Evolutionary conservation across 768 basidiomycete species (phyloP).

Genomic region (Zangia roseola): DNA sequence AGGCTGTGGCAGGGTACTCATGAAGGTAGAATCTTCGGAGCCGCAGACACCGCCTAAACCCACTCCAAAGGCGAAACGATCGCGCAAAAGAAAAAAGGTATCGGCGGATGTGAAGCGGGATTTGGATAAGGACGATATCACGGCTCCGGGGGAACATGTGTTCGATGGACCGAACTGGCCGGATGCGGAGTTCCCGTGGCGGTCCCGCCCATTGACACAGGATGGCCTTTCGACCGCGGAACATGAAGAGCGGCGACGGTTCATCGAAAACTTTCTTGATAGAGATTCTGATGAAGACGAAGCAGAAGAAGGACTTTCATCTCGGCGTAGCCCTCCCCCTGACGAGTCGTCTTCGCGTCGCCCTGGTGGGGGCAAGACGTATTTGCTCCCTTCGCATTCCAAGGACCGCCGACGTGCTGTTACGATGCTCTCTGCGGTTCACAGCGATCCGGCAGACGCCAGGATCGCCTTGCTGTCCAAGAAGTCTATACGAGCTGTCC

Average conservation of each 20-base stretch:
- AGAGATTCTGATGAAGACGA: constrained; percentile 63
- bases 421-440: constrained; percentile 37
- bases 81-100: constrained; percentile 53
- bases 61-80: constrained; percentile 38
- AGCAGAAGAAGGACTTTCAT: constrained; percentile 24
- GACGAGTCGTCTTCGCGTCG: constrained; percentile 19
- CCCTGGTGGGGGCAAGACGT: constrained; percentile 58
- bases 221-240: constrained; percentile 50
- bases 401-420: constrained; percentile 17
- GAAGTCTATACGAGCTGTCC: constrained; percentile 61
- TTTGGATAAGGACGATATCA: constrained; percentile 6
- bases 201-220: constrained; percentile 55
- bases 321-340: constrained; percentile 7
- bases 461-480: constrained; percentile 71
- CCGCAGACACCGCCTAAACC: constrained; percentile 27
- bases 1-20: constrained; percentile 68
- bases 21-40: constrained; percentile 52
- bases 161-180: constrained; percentile 70
- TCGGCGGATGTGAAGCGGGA: constrained; percentile 22
- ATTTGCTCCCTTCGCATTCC: constrained; percentile 48
- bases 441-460: constrained; percentile 75
- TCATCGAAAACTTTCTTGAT: constrained; percentile 72
- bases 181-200: constrained; percentile 79
- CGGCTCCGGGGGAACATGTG: constrained; percentile 31
- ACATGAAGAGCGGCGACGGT: constrained; percentile 57